A percentile compares a stretch with the other conserved stretches of the same genome.
These are phyloP conservation scores for Ustilago nuda DNA, from an alignment of 1,284 basidiomycete species.

Conservation along the genomic window DNA sequence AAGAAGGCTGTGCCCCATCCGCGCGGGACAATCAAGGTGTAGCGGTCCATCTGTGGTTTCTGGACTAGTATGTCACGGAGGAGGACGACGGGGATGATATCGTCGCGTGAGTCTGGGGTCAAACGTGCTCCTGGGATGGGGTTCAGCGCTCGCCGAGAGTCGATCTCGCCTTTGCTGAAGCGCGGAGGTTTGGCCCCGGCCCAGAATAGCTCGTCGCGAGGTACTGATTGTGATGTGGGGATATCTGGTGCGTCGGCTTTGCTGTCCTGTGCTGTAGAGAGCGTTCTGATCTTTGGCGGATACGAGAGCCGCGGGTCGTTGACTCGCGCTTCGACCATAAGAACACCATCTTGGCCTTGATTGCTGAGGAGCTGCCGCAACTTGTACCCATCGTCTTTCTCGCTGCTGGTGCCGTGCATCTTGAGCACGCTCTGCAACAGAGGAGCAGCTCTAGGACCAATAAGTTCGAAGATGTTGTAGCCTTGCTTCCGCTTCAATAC, in stretches of 20 bases:
- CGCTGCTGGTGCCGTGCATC: neutral
- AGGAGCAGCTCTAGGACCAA: constrained; percentile 48
- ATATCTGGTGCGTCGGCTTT: neutral
- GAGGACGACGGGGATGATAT: constrained; percentile 55
- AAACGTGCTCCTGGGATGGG: constrained; percentile 42
- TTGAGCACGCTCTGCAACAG: constrained; percentile 57
- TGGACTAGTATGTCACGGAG: constrained; percentile 29
- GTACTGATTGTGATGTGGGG: neutral
- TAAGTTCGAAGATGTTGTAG: constrained; percentile 63
- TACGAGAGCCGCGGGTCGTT: constrained; percentile 63
- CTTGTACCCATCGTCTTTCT: neutral
- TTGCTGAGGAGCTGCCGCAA: constrained; percentile 18
- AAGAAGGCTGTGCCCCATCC: constrained; percentile 66
- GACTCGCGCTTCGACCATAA: constrained; percentile 41
- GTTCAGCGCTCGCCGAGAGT: constrained; percentile 54
- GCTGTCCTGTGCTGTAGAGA: neutral
- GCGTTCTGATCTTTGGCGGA: constrained; percentile 44
- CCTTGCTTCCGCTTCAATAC: constrained; percentile 39
- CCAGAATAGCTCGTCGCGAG: constrained; percentile 25
- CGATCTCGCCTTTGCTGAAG: constrained; percentile 63
- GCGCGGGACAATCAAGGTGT: constrained; percentile 62
- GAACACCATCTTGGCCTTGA: neutral
- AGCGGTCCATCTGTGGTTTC: constrained; percentile 39
- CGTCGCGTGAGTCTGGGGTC: constrained; percentile 52
- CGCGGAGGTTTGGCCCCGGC: constrained; percentile 36